Evolutionary conservation across 257 asterid genomes (phyloP).

Genomic region (Solanum rostratum): DNA sequence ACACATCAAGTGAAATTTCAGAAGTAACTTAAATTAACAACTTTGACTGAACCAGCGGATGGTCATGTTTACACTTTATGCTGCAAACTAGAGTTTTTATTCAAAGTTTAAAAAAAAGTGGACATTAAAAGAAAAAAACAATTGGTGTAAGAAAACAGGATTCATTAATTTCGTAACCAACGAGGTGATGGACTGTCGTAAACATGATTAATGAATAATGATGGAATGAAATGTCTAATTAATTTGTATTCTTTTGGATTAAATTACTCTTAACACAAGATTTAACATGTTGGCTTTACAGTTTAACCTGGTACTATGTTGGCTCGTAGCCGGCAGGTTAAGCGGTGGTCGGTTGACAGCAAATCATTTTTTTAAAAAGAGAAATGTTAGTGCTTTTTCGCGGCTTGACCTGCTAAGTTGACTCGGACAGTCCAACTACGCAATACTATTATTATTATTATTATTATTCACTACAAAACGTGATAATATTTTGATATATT

Average conservation of each 20-base stretch:
- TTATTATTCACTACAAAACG: too few species aligned
- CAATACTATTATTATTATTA: too few species aligned
- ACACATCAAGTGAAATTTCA: too few species aligned
- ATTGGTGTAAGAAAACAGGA: not conserved
- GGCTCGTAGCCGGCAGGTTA: not conserved
- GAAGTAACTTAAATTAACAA: too few species aligned
- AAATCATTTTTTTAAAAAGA: not conserved
- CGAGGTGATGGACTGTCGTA: too few species aligned
- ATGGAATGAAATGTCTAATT: too few species aligned
- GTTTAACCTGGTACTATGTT: not conserved
- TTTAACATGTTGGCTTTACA: not conserved
- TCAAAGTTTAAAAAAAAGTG: not conserved
- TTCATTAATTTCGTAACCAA: not conserved
- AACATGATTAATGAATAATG: too few species aligned
- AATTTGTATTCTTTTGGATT: not conserved
- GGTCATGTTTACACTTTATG: not conserved
- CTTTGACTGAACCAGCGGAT: not conserved
- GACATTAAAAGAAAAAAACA: not conserved
- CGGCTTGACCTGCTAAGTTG: not conserved
- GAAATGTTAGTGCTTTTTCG: not conserved
- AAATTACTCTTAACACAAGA: not conserved
- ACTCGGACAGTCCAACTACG: not conserved
- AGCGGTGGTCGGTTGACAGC: not conserved
- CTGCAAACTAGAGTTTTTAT: not conserved
- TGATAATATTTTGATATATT: too few species aligned